These are phyloP conservation scores for Blastocystis sp. DNA, from an alignment of 352 stramenopile genomes.

Conservation along the genomic window DNA sequence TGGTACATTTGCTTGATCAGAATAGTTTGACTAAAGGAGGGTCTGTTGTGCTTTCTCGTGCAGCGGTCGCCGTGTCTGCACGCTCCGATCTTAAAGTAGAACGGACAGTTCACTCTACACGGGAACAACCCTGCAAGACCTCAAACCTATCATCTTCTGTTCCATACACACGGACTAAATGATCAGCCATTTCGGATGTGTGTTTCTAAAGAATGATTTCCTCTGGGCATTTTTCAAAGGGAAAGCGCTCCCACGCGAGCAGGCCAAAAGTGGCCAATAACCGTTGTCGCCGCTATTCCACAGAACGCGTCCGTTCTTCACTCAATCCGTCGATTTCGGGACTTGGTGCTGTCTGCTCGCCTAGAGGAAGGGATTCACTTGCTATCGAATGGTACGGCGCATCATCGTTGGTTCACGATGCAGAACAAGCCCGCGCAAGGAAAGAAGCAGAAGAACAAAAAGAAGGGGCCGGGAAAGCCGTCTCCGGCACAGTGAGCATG, in stretches of 20 bases:
- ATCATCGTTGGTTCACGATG: too few relatives aligned
- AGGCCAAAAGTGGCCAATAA: neutral
- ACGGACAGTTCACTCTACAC: constrained; percentile 94
- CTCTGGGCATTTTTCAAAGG: constrained; percentile 24
- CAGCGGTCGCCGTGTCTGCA: constrained; percentile 98
- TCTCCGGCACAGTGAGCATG: too few relatives aligned
- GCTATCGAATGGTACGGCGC: too few relatives aligned
- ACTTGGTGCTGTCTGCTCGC: too few relatives aligned
- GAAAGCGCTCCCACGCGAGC: neutral
- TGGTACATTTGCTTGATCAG: constrained; percentile 97
- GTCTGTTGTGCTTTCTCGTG: constrained; percentile 96
- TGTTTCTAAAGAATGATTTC: neutral
- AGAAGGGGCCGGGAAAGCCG: too few relatives aligned
- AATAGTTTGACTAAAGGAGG: constrained; percentile 96
- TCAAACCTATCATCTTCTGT: constrained; percentile 70
- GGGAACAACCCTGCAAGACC: neutral
- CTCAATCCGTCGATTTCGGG: too few relatives aligned
- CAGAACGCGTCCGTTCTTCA: neutral
- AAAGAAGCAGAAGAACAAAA: too few relatives aligned
- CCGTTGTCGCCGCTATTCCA: neutral
- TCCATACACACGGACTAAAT: constrained; percentile 70
- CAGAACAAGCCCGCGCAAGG: too few relatives aligned
- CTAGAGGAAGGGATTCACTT: too few relatives aligned
- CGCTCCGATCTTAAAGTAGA: constrained; percentile 99
- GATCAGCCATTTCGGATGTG: constrained; percentile 67